Evolutionary conservation across 2,329 filamentous ascomycete species (phyloP), one percentile per base, ranked within the genome.

Genomic region (Colletotrichum scovillei): DNA sequence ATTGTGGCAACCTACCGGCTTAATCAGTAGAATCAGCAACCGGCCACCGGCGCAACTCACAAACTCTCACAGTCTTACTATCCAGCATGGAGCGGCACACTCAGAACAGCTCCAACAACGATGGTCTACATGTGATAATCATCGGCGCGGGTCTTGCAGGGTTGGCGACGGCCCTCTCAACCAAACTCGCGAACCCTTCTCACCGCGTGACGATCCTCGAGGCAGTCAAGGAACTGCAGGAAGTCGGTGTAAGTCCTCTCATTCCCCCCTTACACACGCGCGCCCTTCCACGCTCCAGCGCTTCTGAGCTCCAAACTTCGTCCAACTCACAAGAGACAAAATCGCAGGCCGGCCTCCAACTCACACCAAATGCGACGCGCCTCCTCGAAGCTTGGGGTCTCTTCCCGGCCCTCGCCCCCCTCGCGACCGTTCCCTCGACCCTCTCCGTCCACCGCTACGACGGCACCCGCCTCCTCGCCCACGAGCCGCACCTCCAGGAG

Each of bases 361-460:
- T 76, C 49, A 75, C 75, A 8, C 75, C 75, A 26, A 76, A 76
- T 30, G 69, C 75, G 22, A 76, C 75, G 16, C 67, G 72, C 16
- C 65, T 76, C 24, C 67, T 76, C 32, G n/a, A 72, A 26, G 66
- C 58, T 65, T 76, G 75, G 75, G 52, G 55, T 64, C 55, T 76
- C 28, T 9, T 55, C 59, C 58, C 67, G 26, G 53, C 30, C 12
- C 75, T 76, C 32, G 22, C 35, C n/a, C 63, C 71, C 9, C 63
- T 74, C 28, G 75, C 70, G 26, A 76, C 71, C 11, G 60, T 63
- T 8, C 75, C 75, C 19, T 67, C 63, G 16, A 69, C 73, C 16
- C 75, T 76, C 38, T 75, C 75, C 4, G 75, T 76, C 60, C 73
- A 68, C 49, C 73, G 75, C 14, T 76, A 76, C 60, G 75, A 76